Evolutionary conservation across 352 stramenopile genomes (phyloP).

Genomic region (Phytophthora citricola): DNA sequence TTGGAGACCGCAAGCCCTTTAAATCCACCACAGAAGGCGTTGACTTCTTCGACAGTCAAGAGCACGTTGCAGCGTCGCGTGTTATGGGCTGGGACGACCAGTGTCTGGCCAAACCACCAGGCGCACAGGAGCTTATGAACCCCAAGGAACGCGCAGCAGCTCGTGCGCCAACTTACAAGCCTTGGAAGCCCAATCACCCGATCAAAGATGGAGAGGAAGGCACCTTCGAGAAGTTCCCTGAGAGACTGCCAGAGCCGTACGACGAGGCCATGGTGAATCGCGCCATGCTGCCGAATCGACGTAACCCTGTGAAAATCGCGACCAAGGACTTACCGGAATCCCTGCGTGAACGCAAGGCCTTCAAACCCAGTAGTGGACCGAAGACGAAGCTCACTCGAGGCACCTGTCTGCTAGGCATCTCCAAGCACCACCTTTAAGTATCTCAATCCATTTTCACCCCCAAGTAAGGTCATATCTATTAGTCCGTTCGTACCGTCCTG

Average conservation of each 20-base stretch:
- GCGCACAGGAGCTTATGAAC: conserved; percentile 72
- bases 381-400: conserved; percentile 81
- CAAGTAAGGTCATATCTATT: conserved; percentile 33
- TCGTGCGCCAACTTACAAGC: conserved; percentile 60
- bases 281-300: conserved; percentile 72
- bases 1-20: conserved; percentile 78
- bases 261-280: conserved; percentile 77
- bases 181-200: conserved; percentile 74
- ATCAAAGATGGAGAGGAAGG: conserved; percentile 70
- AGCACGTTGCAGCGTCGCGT: conserved; percentile 67
- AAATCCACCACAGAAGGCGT: conserved; percentile 71
- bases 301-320: conserved; percentile 74
- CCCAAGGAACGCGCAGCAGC: conserved; percentile 71
- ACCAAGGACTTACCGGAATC: conserved; percentile 63
- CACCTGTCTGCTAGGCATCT: conserved; percentile 79
- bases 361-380: conserved; percentile 63
- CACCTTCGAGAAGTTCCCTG: conserved; percentile 76
- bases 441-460: conserved; percentile 16
- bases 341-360: conserved; percentile 74
- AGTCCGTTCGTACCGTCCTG: conserved; percentile 17
- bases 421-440: conserved; percentile 75
- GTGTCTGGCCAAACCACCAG: conserved; percentile 63
- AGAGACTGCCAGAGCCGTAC: conserved; percentile 70
- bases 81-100: conserved; percentile 77
- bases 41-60: conserved; percentile 78